Base-by-base conservation (phyloP, 257 asterid species). In the Datura wrightii region DNA sequence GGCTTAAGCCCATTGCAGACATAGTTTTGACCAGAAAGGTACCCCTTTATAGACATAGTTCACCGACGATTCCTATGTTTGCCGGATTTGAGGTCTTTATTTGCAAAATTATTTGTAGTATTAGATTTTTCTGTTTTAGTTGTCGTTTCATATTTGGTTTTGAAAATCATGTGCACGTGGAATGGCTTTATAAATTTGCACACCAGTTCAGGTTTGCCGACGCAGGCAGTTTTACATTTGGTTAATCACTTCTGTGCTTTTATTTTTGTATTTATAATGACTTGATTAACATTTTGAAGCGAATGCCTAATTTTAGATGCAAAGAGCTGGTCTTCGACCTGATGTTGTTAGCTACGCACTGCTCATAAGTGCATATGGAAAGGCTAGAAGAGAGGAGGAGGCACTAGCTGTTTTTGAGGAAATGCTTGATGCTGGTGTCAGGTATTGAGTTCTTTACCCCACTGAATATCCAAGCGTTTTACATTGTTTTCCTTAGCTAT, bases 301-400 rank as follows among this genome's bases (percentile, higher is more conserved):
- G 24, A 78, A 65, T 88, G 79, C 86, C 79, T 78, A 6, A 83
- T 86, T 83, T 48, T 82, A 96, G 99, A 97, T 97, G 99, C 98
- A 97, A 92, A 89, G 97, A 87, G 88, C 91, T 50, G 92, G 88
- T 82, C 84, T 91, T 86, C 89, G 50, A 69, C 99, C 99, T 60
- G 99, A 97, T 91, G 99, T 97, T 62, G 98, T 97, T 85, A 97
- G 94, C 89, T 95, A 97, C 85, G 97, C 99, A 2, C 89, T 94
- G 80, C 97, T 97, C 50, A 89, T 97, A 83, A 90, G 84, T 83
- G 98, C 98, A 42, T 94, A 97, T 85, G 99, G 99, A 83, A 97
- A 94, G 91, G 98, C 97, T 88, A 93, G 99, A 92, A 90, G 98
- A 88, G 99, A 97, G 93, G 98, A 94, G 88, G 98, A 97, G 90